Evolutionary conservation across 805 yeast species (phyloP).

Genomic region (Metschnikowia reukaufii): DNA sequence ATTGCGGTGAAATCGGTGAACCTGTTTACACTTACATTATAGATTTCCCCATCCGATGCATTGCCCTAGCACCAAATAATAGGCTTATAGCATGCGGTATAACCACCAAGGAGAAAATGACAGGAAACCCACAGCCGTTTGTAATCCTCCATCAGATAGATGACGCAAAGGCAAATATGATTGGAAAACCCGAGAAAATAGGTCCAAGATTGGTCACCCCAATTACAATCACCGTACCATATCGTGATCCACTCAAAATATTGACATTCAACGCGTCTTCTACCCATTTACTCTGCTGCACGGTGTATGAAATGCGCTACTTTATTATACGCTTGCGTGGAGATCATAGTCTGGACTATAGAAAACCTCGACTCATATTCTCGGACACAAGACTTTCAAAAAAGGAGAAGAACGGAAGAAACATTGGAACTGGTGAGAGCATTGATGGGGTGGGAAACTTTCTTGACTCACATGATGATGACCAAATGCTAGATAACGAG

Average conservation of each 20-base stretch:
- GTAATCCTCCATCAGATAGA: slow-evolving; percentile 54
- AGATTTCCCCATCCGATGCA: slow-evolving; percentile 74
- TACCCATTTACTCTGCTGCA: slow-evolving; percentile 69
- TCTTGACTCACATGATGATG: slow-evolving; percentile 19
- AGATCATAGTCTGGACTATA: slow-evolving; percentile 43
- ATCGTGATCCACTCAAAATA: slow-evolving; percentile 78
- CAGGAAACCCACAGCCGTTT: slow-evolving; percentile 74
- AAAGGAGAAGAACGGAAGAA: not conserved
- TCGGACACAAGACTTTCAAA: slow-evolving; percentile 25
- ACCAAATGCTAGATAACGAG: slow-evolving; percentile 65
- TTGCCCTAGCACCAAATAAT: slow-evolving; percentile 67
- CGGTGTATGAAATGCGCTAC: slow-evolving; percentile 75
- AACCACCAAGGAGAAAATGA: slow-evolving; percentile 70
- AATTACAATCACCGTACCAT: slow-evolving; percentile 76
- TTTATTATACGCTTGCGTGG: slow-evolving; percentile 66
- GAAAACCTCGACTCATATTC: slow-evolving; percentile 42
- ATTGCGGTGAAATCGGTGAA: slow-evolving; percentile 43
- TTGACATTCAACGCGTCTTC: slow-evolving; percentile 74
- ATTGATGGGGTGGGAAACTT: slow-evolving; percentile 12
- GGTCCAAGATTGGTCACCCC: slow-evolving; percentile 46
- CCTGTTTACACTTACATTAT: slow-evolving; percentile 69
- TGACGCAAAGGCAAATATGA: not conserved
- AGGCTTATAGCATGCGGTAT: slow-evolving; percentile 74
- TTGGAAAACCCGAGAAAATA: not conserved
- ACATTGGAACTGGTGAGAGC: slow-evolving; percentile 14